Conservation (phyloP, 768 basidiomycete genomes). For the Lactarius deliciosus region DNA sequence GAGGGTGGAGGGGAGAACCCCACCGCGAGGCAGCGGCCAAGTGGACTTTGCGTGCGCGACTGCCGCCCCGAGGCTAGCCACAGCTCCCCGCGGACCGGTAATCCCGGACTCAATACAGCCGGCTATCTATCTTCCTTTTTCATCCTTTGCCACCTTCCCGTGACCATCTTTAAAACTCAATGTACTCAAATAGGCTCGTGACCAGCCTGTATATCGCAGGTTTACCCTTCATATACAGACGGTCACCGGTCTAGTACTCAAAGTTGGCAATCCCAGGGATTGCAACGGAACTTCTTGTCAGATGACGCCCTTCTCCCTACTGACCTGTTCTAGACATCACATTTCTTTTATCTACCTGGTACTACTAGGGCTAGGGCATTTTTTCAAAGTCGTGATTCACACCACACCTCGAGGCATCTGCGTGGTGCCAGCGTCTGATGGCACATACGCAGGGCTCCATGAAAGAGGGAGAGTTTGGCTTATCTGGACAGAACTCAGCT, state of each 20-base stretch:
- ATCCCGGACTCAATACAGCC: not conserved
- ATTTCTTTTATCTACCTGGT: not conserved
- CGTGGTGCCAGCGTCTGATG: not conserved
- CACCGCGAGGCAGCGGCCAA: slow-evolving; percentile 23
- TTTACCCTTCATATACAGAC: too few relatives aligned
- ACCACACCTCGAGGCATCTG: not conserved
- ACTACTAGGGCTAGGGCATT: not conserved
- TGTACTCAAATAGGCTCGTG: too few relatives aligned
- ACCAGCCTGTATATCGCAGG: too few relatives aligned
- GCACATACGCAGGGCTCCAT: not conserved
- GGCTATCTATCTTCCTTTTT: too few relatives aligned
- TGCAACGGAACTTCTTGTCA: not conserved
- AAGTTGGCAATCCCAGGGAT: not conserved
- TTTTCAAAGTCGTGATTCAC: not conserved
- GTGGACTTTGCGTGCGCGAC: slow-evolving; percentile 1
- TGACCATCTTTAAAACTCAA: not conserved
- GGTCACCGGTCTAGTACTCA: too few relatives aligned
- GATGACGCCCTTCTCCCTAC: not conserved
- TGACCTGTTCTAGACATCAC: not conserved
- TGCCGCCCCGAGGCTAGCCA: not conserved
- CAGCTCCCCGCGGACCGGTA: slow-evolving; percentile 13
- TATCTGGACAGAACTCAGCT: not conserved
- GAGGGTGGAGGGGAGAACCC: not conserved
- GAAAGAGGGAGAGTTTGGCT: not conserved
- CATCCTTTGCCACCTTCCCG: not conserved